Base-by-base conservation (phyloP, 2,329 filamentous ascomycete species). In the Ciborinia camelliae region DNA sequence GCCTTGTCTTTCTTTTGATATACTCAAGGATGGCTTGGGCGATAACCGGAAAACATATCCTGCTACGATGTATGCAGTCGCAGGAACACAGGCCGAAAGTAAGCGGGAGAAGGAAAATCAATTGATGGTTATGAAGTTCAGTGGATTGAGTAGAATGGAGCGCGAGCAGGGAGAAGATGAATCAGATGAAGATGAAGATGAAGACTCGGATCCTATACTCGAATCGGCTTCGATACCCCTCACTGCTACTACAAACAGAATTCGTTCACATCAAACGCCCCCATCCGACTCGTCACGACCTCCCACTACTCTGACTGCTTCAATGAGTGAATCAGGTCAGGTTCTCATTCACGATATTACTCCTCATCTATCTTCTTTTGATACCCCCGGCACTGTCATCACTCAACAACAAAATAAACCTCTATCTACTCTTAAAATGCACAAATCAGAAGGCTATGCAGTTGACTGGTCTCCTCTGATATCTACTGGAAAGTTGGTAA, bases 1-100 rank as follows among this genome's bases (percentile, higher is more conserved):
- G 95, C 95, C 95, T 3, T 99, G 95, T 76, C 84, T 99, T 20
- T 98, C 94, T 2, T 97, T 97, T 78, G 95, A 98, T 76, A 89
- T 99, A 66, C 79, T 99, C 68, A 88, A 84, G 72, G 95, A 99
- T 79, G 82, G 83, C 61, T 84, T 99, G 23, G 95, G 95, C 70
- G 90, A 97, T 75, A 88, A 92, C 77, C 89, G 95, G 74, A 96
- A 89, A 77, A 88, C 89, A n/a, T 99, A 96, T 78, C 95, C 95
- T 32, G 92, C 92, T 59, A 97, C 94, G 66, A 89, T 97, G 79
- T 99, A 98, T 79, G 90, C 93, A 14, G 93, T 98, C 39, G 89
- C 92, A 23, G 95, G 95, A 66, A 99, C 95, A 15, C 95, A 99
- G 80, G 95, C 95, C 47, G 93, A 94, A 72, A 81, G 79, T 65